Conservation (phyloP, 169 alveolate genomes). For the Cytauxzoon felis region DNA sequence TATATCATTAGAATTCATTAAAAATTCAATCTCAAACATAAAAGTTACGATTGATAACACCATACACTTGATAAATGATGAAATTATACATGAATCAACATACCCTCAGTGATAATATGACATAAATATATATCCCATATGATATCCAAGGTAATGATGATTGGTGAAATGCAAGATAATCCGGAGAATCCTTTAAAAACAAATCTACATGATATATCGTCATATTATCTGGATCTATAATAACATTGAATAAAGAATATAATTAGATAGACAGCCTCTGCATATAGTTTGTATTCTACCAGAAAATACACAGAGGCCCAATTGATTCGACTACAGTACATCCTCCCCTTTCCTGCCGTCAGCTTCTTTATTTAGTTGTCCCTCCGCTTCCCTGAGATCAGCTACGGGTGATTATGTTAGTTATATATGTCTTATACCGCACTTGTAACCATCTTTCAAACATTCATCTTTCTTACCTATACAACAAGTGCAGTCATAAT, state of each 20-base stretch:
- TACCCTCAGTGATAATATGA: slow-evolving; percentile 41
- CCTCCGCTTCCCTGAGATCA: too few relatives aligned
- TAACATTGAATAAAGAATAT: neutral
- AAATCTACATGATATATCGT: slow-evolving; percentile 15
- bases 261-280: too few relatives aligned
- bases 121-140: slow-evolving; percentile 46
- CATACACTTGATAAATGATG: slow-evolving; percentile 15
- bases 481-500: too few relatives aligned
- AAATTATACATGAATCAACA: neutral
- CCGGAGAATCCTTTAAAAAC: neutral
- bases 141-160: slow-evolving; percentile 47
- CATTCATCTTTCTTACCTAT: too few relatives aligned
- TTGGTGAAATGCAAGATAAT: slow-evolving; percentile 23
- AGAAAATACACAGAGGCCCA: too few relatives aligned
- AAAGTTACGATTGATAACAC: slow-evolving; percentile 41
- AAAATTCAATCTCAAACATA: slow-evolving; percentile 44
- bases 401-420: too few relatives aligned
- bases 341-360: too few relatives aligned
- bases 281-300: too few relatives aligned
- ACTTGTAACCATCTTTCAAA: too few relatives aligned
- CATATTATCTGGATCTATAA: slow-evolving; percentile 1
- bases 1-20: slow-evolving; percentile 54
- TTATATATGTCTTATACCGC: too few relatives aligned
- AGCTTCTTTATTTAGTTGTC: too few relatives aligned
- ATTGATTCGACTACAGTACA: too few relatives aligned